A percentile compares a stretch with the other conserved stretches of the same genome.
Evolutionary conservation across 345 rosid species (phyloP).

Genomic region (sweet orange (Citrus sinensis)): DNA sequence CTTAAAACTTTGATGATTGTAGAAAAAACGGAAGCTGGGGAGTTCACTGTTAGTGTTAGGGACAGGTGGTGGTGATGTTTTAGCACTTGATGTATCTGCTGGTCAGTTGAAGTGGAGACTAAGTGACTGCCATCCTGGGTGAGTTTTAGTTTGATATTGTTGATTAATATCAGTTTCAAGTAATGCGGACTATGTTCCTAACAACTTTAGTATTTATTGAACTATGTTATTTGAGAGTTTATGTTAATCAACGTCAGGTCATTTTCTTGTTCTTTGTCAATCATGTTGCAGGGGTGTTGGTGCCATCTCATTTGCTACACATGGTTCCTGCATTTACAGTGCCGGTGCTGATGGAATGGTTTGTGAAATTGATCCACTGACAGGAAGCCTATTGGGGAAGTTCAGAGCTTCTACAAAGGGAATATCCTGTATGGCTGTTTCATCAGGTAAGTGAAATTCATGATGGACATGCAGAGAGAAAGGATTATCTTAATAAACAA

Average conservation of each 20-base stretch:
- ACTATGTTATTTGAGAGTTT: neutral
- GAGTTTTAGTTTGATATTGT: conserved; percentile 18
- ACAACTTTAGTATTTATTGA: neutral
- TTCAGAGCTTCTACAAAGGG: conserved; percentile 74
- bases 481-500: neutral
- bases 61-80: conserved; percentile 86
- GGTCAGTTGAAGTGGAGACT: conserved; percentile 89
- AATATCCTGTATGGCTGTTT: conserved; percentile 71
- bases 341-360: conserved; percentile 94
- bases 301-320: conserved; percentile 67
- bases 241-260: neutral
- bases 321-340: conserved; percentile 56
- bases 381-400: conserved; percentile 66
- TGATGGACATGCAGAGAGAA: neutral
- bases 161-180: neutral
- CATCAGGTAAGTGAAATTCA: conserved; percentile 48
- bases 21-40: conserved; percentile 78
- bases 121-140: conserved; percentile 97
- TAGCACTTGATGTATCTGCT: conserved; percentile 89
- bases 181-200: neutral
- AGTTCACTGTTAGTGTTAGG: conserved; percentile 68
- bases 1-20: conserved; percentile 19
- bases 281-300: conserved; percentile 73
- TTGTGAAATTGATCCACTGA: conserved; percentile 73
- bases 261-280: neutral